A percentile compares a stretch with the other conserved stretches of the same genome.
phyloP scores from a whole-genome alignment of 306 rosid species.

The Albizia julibrissin region DNA sequence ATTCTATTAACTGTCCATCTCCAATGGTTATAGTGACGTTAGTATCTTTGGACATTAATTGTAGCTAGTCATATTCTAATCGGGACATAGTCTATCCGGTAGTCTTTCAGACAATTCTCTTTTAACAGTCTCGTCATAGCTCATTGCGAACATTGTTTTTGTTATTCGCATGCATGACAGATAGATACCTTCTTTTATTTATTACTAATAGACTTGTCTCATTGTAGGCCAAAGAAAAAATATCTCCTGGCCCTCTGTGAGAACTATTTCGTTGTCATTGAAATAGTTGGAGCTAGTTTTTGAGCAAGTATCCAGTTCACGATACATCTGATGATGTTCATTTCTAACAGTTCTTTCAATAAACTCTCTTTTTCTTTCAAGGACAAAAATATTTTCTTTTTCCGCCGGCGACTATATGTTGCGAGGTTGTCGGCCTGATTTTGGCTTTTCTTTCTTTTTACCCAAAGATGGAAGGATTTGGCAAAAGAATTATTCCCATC shows the following conservation, averaged over 20 bases:
- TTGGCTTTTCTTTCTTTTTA: not conserved
- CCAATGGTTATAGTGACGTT: not conserved
- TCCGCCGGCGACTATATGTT: not conserved
- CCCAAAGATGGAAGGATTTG: not conserved
- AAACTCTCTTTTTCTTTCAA: not conserved
- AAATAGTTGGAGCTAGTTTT: not conserved
- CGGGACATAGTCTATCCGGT: not conserved
- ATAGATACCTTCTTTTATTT: not conserved
- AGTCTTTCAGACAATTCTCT: not conserved
- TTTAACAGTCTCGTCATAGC: not conserved
- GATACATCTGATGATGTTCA: not conserved
- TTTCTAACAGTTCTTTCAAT: not conserved
- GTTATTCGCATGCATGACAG: not conserved
- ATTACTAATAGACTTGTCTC: not conserved
- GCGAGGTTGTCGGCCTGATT: not conserved
- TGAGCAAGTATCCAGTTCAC: not conserved
- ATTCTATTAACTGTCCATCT: not conserved
- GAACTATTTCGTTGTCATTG: not conserved
- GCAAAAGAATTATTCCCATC: not conserved
- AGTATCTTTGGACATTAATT: not conserved
- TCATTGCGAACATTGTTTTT: not conserved
- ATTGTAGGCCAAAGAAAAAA: not conserved
- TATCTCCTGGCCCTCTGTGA: not conserved
- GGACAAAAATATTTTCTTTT: not conserved
- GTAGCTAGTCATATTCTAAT: not conserved